Evolutionary conservation across 2,329 filamentous ascomycete genomes (phyloP).

Genomic region (Colletotrichum sp.): DNA sequence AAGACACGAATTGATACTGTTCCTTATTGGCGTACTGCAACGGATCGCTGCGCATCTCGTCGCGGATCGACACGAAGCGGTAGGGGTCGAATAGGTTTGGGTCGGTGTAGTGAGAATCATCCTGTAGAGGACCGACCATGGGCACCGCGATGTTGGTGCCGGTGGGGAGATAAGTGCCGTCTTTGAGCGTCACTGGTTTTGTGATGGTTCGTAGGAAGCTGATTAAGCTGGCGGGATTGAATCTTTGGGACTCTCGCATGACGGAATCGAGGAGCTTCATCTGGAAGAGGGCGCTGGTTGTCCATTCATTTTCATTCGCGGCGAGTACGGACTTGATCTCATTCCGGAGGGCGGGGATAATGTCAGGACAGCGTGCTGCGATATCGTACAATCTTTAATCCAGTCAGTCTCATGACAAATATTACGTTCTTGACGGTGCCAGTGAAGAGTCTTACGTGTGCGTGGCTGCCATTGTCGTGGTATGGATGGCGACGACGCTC

Average conservation of each 20-base stretch:
- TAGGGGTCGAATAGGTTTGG: slow-evolving; percentile 27
- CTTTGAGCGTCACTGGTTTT: slow-evolving; percentile 54
- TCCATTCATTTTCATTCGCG: slow-evolving; percentile 33
- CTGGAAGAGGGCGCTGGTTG: slow-evolving; percentile 56
- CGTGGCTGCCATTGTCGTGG: slow-evolving; percentile 33
- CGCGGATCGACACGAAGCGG: not conserved
- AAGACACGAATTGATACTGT: slow-evolving; percentile 42
- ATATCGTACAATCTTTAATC: not conserved
- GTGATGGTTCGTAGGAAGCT: slow-evolving; percentile 56
- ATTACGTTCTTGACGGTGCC: too few species aligned
- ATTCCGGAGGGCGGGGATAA: not conserved
- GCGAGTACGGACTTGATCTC: not conserved
- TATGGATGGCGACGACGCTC: slow-evolving; percentile 56
- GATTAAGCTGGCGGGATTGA: slow-evolving; percentile 31
- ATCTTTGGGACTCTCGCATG: slow-evolving; percentile 39
- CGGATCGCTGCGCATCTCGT: not conserved
- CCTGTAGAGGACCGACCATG: slow-evolving; percentile 36
- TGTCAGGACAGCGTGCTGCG: not conserved
- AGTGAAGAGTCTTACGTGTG: not conserved
- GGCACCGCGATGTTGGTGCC: slow-evolving; percentile 49
- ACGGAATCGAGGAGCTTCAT: slow-evolving; percentile 45
- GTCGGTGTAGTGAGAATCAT: slow-evolving; percentile 36
- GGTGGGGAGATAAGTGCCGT: slow-evolving; percentile 53
- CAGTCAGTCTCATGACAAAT: not conserved
- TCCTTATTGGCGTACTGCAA: not conserved